Base-by-base conservation (phyloP, 1,139 yeast species). In the Geotrichum fermentans region DNA sequence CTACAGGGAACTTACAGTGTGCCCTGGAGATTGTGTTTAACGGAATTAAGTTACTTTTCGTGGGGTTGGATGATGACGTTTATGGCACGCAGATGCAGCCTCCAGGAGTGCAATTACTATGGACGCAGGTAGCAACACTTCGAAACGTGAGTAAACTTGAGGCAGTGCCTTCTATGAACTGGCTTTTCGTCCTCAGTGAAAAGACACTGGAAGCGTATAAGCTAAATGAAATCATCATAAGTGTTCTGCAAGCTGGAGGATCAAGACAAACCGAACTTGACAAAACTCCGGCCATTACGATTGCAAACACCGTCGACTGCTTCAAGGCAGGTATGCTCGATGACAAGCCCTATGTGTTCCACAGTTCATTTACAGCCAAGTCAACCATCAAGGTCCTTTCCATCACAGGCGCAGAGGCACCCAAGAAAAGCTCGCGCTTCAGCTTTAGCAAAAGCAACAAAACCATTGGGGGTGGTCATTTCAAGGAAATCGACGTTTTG, bases 291-390 rank as follows among this genome's bases (percentile, higher is more conserved):
- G 50, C 53, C 1, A 33, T 37, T 7, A 14, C 11, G 4, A 33
- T 50, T 14, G 26, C 37, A 14, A 30, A 35, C 8, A 40, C 28
- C 33, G 53, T 50, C 18, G 45, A 47, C 11, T 39, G 50, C 16
- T 50, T 50, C 38, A 43, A 47, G 21, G 47, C 50, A 11, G 53
- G 53, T 7, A 24, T 13, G 2, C 33, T 50, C 7, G 38, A 28
- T n/a, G 40, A 22, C 22, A 26, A 38, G 30, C 38, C 45, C 5
- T 46, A 46, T 35, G n/a, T 50, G 24, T 50, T 50, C 22, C 41
- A 32, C 37, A 41, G 46, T 11, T 30, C 34, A 14, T 43, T 28
- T 17, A 14, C 45, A 3, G 43, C 28, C 30, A 39, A 47, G 26
- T 40, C 50, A 2, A 47, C 46, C 13, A 41, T 47, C 32, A 38